Base-by-base conservation (phyloP, 73 alveolate genomes). In the Paraurostyla sp. region DNA sequence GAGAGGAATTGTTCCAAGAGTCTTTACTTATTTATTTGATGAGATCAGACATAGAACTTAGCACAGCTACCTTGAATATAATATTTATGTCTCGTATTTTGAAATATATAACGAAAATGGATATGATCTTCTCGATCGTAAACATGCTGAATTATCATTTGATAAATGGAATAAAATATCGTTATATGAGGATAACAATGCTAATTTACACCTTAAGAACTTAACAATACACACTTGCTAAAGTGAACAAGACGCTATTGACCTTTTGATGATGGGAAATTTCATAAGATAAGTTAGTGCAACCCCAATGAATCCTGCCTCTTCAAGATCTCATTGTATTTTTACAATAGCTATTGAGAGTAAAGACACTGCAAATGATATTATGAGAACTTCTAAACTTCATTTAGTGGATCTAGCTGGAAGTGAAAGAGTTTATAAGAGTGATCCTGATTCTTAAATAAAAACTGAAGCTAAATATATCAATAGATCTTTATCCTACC, bases 71-170 rank as follows among this genome's bases (percentile, higher is more conserved):
- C 30, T 52, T 20, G 49, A 84, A 80, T 97, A 75, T 89, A 95
- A 88, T 46, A 92, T 97, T n/a, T 97, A 88, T 91, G 96, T 96
- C 32, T 93, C 99, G 76, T 97, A 93, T 91, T 91, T 97, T 92
- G 99, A 97, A 90, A 97, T 97, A 42, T 97, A 97, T 90, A 97
- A 97, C 85, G 99, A 97, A 91, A 94, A 91, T 71, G 99, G 99
- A 2, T 97, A 95, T 91, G 99, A 97, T 86, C 85, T 97, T 38
- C 94, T 97, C 48, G 99, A 97, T 75, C 87, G 94, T 81, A 88
- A 93, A 6, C 99, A 97, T 75, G 91, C 94, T 58, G 97, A 95
- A 68, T 51, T 76, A 7, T 96, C 98, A 40, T 85, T 97, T 43
- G 99, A 96, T 59, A 93, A 95, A 71, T 97, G 99, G 99, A 95